Evolutionary conservation across 2,329 filamentous ascomycete species (phyloP).

Genomic region (Ophiosphaerella korrae): DNA sequence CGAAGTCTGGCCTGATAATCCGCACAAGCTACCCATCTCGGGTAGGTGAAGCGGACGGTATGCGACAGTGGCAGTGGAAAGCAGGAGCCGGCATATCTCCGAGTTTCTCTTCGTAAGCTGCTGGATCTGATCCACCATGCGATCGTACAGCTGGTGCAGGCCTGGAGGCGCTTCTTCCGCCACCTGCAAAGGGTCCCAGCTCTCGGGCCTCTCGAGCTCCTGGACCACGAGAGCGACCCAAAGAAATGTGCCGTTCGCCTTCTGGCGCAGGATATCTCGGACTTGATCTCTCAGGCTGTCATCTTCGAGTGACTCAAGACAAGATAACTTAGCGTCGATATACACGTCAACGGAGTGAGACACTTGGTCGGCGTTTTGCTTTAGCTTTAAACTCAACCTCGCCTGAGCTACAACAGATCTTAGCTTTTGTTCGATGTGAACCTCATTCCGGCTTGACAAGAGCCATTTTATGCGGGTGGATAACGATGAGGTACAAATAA

Average conservation of each 20-base stretch:
- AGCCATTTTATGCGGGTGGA: constrained; percentile 4
- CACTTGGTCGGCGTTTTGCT: constrained; percentile 38
- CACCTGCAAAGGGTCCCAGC: constrained; percentile 23
- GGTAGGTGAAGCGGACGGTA: constrained; percentile 10
- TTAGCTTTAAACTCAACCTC: constrained; percentile 32
- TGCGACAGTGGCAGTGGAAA: constrained; percentile 31
- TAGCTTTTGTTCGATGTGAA: constrained; percentile 39
- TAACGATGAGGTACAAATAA: constrained; percentile 2
- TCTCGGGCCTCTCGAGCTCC: constrained; percentile 25
- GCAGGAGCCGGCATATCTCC: constrained; percentile 39
- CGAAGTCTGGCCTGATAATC: no score
- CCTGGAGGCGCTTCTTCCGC: constrained; percentile 31
- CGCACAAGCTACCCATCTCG: no score
- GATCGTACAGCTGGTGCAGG: constrained; percentile 46
- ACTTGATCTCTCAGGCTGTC: constrained; percentile 28
- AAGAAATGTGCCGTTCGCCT: no score
- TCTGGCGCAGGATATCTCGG: no score
- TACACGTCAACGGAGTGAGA: no score
- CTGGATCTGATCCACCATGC: constrained; percentile 47
- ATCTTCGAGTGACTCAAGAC: constrained; percentile 34
- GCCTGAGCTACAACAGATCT: no score
- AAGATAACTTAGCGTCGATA: no score
- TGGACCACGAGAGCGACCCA: constrained; percentile 2
- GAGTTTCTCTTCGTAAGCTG: neutral
- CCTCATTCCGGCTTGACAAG: constrained; percentile 16